phyloP scores from a whole-genome alignment of 257 asterid genomes.

The Solanum peruvianum region DNA sequence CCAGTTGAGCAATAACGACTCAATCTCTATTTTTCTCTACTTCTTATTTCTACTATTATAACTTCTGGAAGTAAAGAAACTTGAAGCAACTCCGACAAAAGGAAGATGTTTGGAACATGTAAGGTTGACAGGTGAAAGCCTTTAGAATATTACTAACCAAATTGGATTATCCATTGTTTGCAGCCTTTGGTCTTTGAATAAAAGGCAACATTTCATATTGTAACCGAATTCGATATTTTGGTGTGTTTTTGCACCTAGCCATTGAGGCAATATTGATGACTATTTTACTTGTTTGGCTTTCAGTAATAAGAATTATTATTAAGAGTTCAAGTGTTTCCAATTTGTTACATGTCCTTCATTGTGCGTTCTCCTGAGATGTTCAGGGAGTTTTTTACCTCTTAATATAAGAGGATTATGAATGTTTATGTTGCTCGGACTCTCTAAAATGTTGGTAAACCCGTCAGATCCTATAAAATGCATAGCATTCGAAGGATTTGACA shows the following conservation, averaged over 20 bases:
- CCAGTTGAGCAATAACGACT: neutral
- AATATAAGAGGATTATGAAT: neutral
- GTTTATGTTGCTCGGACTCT: neutral
- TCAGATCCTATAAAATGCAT: neutral
- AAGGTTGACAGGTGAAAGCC: neutral
- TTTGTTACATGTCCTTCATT: neutral
- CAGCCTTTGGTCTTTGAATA: neutral
- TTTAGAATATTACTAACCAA: neutral
- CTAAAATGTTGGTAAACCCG: neutral
- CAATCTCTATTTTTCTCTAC: neutral
- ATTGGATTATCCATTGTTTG: neutral
- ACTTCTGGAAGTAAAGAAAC: neutral
- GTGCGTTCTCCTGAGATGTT: neutral
- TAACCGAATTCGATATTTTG: neutral
- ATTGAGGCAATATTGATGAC: neutral
- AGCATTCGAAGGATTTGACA: neutral
- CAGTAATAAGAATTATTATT: neutral
- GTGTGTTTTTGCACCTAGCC: neutral
- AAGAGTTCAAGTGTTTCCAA: neutral
- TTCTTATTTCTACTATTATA: neutral
- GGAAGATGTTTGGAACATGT: neutral
- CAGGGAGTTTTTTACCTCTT: neutral
- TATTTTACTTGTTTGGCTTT: neutral
- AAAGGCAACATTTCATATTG: neutral
- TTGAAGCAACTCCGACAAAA: neutral